phyloP scores from a whole-genome alignment of 2,329 filamentous ascomycete genomes.

The Torrubiella hemipterigena region DNA sequence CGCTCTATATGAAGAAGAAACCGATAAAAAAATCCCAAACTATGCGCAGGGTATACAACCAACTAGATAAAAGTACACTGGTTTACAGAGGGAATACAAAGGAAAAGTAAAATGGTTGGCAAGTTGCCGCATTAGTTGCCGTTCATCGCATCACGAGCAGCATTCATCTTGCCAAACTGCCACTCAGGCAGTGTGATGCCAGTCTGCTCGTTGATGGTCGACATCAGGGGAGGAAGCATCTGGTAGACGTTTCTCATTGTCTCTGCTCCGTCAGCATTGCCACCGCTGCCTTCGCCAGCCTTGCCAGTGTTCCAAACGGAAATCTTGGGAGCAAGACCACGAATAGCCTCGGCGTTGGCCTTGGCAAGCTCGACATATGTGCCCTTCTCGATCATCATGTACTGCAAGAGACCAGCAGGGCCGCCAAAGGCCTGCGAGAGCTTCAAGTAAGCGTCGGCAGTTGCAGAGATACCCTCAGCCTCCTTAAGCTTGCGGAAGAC shows the following conservation, averaged over 20 bases:
- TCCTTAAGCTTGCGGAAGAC: conserved; percentile 55
- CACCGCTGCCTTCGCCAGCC: conserved; percentile 26
- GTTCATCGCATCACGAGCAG: conserved; percentile 19
- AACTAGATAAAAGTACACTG: neutral
- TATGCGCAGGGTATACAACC: neutral
- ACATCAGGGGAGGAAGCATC: conserved; percentile 67
- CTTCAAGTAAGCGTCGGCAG: conserved; percentile 69
- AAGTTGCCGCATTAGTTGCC: conserved; percentile 2
- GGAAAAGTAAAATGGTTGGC: too few species aligned
- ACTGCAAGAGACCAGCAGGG: conserved; percentile 66
- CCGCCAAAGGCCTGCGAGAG: conserved; percentile 65
- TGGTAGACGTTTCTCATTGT: conserved; percentile 71
- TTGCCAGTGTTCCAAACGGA: conserved; percentile 76
- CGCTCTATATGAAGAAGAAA: neutral
- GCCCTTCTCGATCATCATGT: conserved; percentile 77
- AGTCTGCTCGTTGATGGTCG: conserved; percentile 80
- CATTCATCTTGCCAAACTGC: conserved; percentile 45
- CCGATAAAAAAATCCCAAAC: neutral
- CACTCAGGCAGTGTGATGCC: conserved; percentile 70
- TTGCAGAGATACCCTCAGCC: conserved; percentile 63
- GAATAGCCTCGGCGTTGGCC: conserved; percentile 65
- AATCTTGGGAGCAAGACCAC: conserved; percentile 77
- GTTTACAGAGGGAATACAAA: neutral
- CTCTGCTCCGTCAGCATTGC: conserved; percentile 39
- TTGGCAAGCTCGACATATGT: conserved; percentile 67